These are phyloP conservation scores for Malassezia cuniculi DNA, from an alignment of 1,284 basidiomycete species.

Conservation along the genomic window DNA sequence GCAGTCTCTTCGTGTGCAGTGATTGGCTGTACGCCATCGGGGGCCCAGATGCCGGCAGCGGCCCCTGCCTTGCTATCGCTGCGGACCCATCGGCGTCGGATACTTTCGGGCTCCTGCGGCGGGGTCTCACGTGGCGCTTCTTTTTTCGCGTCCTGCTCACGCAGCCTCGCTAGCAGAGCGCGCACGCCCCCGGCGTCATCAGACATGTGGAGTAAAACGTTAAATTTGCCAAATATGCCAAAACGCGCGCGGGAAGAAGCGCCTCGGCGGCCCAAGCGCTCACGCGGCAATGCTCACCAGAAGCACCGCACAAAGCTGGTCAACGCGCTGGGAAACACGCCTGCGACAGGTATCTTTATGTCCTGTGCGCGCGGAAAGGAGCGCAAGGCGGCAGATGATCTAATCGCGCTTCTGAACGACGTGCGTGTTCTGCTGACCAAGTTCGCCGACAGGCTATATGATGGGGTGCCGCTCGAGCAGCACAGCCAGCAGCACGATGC, in stretches of 20 bases:
- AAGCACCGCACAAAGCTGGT: conserved; percentile 5
- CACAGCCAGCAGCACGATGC: neutral
- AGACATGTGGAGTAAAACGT: neutral
- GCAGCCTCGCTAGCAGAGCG: conserved; percentile 10
- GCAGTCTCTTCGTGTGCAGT: too few relatives aligned
- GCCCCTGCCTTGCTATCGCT: too few relatives aligned
- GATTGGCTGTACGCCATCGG: too few relatives aligned
- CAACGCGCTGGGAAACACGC: neutral
- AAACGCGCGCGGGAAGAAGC: neutral
- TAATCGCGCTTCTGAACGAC: conserved; percentile 32
- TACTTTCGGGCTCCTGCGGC: neutral
- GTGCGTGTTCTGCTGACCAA: conserved; percentile 19
- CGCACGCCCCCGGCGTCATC: conserved; percentile 12
- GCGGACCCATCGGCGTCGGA: too few relatives aligned
- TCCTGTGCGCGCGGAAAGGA: conserved; percentile 31
- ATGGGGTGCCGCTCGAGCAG: neutral
- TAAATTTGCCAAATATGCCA: neutral
- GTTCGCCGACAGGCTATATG: conserved; percentile 1
- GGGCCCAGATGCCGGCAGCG: too few relatives aligned
- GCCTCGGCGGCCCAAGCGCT: conserved; percentile 1
- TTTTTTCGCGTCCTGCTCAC: conserved; percentile 9
- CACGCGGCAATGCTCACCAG: conserved; percentile 9
- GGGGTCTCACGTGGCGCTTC: neutral
- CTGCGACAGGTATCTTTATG: conserved; percentile 25
- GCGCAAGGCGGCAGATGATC: conserved; percentile 33